Evolutionary conservation across 805 yeast species (phyloP).

Genomic region (Lachancea kluyveri): DNA sequence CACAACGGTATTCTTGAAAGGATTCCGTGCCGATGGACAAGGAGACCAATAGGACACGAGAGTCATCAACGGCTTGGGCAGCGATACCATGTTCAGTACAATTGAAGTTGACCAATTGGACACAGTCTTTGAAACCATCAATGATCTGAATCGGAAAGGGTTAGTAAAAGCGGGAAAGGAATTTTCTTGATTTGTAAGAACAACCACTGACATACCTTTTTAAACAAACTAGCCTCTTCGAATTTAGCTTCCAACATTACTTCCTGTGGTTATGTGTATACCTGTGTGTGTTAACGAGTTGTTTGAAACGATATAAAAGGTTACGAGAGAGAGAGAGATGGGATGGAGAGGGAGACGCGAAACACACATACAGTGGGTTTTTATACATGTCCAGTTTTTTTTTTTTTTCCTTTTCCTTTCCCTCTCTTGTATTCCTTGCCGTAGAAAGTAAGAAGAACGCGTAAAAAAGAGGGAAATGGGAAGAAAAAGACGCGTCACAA

Average conservation of each 20-base stretch:
- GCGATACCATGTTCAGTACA: slow-evolving; percentile 93
- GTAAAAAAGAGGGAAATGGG: too few relatives aligned
- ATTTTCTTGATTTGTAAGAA: background rate
- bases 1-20: slow-evolving; percentile 90
- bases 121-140: slow-evolving; percentile 92
- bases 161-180: slow-evolving; percentile 5
- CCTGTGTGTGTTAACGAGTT: background rate
- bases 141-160: too few relatives aligned
- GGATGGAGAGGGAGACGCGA: background rate
- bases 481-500: slow-evolving; percentile 1
- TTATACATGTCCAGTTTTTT: too few relatives aligned
- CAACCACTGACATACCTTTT: slow-evolving; percentile 44
- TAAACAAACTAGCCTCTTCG: slow-evolving; percentile 84
- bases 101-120: slow-evolving; percentile 91
- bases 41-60: slow-evolving; percentile 89
- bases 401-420: too few relatives aligned
- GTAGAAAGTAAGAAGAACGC: too few relatives aligned
- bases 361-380: background rate
- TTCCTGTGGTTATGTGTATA: slow-evolving; percentile 1
- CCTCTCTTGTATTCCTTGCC: too few relatives aligned
- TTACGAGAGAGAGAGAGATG: too few relatives aligned
- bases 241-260: slow-evolving; percentile 95
- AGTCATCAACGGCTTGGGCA: slow-evolving; percentile 96
- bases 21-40: slow-evolving; percentile 83
- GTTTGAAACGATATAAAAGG: too few relatives aligned